Base-by-base conservation (phyloP, 495 filamentous ascomycete species). In the Cladorrhinum samala region DNA sequence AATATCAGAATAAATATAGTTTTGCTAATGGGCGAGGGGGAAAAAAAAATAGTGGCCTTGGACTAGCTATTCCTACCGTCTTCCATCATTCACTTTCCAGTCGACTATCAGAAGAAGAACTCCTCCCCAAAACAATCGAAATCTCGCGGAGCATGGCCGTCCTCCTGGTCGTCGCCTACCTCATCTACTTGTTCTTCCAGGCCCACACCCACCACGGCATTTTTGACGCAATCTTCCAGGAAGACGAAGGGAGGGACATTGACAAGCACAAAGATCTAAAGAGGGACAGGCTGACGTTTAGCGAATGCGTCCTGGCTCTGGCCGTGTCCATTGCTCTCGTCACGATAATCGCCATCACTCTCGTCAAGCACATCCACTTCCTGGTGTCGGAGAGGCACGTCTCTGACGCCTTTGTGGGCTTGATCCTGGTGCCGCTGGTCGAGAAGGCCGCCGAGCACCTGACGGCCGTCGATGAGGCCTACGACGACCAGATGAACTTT, bases 401-500 rank as follows among this genome's bases (percentile, higher is more conserved):
- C 16, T 84, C 80, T 1, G 91, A 96, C 60, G 82, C 83, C 17
- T 91, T 91, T 64, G 80, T 91, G 68, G 88, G 88, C 46, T 70
- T 91, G 55, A 88, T 89, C 49, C 72, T 89, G 2, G 72, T 90
- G 0, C 92, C 91, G 2, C 74, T 96, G 1, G 91, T 95, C 7
- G 91, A 96, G 62, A 96, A 96, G 64, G 85, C 84, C 0, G 89
- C 89, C 9, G 91, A 96, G 72, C 91, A 96, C 66, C 69, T 95
- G 36, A 95, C 87, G 0, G 88, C 91, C 11, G 70, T 96, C 41
- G 91, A 96, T 67, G 91, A 96, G 74, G 92, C 91, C 9, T 95
- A 84, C 78, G 88, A 89, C 65, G 80, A 86, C 67, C 83, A 77
- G 63, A 87, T 89, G 81, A 95, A 96, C 72, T 93, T 94, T 67